Percentiles rank a stretch among this genome's conserved stretches.
Evolutionary conservation across 2,329 filamentous ascomycete species (phyloP).

Genomic region (Diplodia mutila): DNA sequence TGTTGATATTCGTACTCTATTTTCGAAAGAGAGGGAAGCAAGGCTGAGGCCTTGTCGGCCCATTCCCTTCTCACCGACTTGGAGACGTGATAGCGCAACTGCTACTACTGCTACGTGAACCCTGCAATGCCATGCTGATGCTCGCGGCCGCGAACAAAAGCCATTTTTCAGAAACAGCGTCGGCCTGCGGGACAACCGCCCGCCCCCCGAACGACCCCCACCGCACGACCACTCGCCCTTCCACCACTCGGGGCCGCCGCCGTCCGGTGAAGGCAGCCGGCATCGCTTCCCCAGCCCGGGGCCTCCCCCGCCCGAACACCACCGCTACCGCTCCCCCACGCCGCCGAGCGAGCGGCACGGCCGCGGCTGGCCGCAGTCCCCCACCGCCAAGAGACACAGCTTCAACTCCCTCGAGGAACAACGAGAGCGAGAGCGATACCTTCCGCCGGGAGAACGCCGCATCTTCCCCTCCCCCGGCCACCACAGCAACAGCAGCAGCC

Average conservation of each 20-base stretch:
- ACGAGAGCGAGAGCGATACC: not conserved
- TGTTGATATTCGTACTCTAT: not conserved
- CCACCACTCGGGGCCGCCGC: not conserved
- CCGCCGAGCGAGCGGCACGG: conserved; percentile 5
- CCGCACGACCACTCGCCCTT: not conserved
- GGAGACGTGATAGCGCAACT: too few species aligned
- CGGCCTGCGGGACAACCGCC: conserved; percentile 7
- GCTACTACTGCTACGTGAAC: not conserved
- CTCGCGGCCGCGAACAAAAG: not conserved
- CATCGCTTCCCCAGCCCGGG: conserved; percentile 7
- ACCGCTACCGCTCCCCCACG: not conserved
- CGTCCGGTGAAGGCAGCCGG: not conserved
- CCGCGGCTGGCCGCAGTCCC: not conserved
- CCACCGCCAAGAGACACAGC: not conserved
- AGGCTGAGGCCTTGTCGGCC: not conserved
- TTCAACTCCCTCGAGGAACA: not conserved
- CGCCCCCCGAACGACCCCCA: not conserved
- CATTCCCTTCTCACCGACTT: too few species aligned
- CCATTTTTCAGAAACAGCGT: conserved; percentile 12
- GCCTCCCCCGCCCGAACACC: not conserved
- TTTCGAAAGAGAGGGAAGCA: not conserved
- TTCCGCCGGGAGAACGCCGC: not conserved
- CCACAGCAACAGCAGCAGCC: not conserved
- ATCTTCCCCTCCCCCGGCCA: not conserved
- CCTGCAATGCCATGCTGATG: not conserved